Evolutionary conservation across 768 basidiomycete genomes (phyloP), one percentile per base, ranked within the genome.

Genomic region (Tylopilus felleus): DNA sequence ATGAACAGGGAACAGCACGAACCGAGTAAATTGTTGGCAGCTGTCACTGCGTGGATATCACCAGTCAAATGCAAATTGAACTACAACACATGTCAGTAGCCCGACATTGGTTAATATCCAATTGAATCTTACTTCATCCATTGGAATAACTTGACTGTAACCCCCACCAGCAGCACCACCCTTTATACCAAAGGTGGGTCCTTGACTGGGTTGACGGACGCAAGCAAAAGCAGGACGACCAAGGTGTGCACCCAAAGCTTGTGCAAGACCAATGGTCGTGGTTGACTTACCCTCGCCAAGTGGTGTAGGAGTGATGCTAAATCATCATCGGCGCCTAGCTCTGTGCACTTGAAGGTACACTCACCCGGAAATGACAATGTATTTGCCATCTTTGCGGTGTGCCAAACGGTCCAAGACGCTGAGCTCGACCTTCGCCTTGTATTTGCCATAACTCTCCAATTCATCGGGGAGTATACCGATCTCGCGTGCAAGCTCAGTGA

Each of bases 101-200:
- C 21, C 8, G 39, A 22, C 47, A 10, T 28, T 31, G 25, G 21
- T 31, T 51, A 48, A 63, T 53, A 3, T 8, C 3, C 8, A 9
- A 23, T 0, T 27, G 5, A 16, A 22, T 56, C 71, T 50, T 59
- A 89, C 89, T 76, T 98, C 96, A 65, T 98, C 96, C 96, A 98
- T 98, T 39, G 96, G 96, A 73, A 98, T 98, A 65, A 99, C 91
- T 68, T 97, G 95, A 68, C 92, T 93, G 76, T 98, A 99, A 49
- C 96, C 96, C 56, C 96, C 96, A 38, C 97, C 96, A 40, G 96
- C 96, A 35, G 96, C 96, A 63, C 96, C 97, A 61, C 96, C 96
- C 73, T 99, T 99, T 78, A 99, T 97, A 61, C 96, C 96, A 69
- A 98, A 99, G 0, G 96, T 98, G 31, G 96, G 96, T 13, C 97